A percentile compares a stretch with the other conserved stretches of the same genome.
These are phyloP conservation scores for Lotus japonicus DNA, from an alignment of 306 rosid species.

Conservation along the genomic window DNA sequence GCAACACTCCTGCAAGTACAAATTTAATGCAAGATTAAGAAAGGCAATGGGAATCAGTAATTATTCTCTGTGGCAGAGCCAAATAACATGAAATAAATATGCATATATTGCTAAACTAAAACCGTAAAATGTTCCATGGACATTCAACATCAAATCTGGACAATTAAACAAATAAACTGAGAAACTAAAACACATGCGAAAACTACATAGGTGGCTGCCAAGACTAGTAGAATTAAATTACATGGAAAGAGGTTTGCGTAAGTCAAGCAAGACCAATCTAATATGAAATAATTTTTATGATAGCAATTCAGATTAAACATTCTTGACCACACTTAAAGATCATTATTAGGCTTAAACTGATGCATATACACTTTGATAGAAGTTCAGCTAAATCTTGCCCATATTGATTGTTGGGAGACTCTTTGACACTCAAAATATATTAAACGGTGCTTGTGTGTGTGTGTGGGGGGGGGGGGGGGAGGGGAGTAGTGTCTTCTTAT, in stretches of 20 bases:
- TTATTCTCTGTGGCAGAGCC: neutral
- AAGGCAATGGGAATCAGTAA: neutral
- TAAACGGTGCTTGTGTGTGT: neutral
- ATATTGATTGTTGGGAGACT: neutral
- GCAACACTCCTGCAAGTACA: slow-evolving; percentile 5
- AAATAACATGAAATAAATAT: neutral
- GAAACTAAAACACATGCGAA: neutral
- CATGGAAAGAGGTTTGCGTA: too few relatives aligned
- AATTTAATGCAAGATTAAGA: neutral
- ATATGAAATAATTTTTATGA: neutral
- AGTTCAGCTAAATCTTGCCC: neutral
- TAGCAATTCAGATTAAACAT: neutral
- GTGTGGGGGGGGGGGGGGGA: too few relatives aligned
- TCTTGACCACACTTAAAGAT: neutral
- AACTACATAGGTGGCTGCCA: too few relatives aligned
- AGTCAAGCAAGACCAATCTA: neutral
- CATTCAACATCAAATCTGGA: neutral
- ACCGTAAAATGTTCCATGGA: neutral
- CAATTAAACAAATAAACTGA: neutral
- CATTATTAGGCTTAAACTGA: neutral
- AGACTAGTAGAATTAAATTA: too few relatives aligned
- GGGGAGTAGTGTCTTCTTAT: neutral
- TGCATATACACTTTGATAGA: neutral
- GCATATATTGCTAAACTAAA: neutral
- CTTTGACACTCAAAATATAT: neutral